phyloP scores from a whole-genome alignment of 805 yeast species.

The Nakazawaea holstii region DNA sequence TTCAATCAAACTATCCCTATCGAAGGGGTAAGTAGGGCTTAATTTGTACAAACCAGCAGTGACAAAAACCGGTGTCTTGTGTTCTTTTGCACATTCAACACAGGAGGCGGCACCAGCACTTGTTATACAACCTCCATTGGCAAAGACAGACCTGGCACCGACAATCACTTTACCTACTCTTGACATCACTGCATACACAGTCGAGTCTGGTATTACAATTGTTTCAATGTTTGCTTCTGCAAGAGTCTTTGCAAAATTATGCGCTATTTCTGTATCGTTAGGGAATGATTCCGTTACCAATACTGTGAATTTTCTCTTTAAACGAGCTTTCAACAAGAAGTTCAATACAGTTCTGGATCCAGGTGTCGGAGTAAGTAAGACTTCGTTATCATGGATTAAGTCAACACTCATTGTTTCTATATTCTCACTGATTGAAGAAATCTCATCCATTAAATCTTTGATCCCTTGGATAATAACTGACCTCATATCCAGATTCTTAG shows the following conservation, averaged over 20 bases:
- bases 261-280: conserved; percentile 74
- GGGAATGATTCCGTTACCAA: conserved; percentile 91
- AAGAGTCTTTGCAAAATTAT: conserved; percentile 70
- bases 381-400: conserved; percentile 87
- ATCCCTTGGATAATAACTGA: conserved; percentile 89
- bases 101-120: conserved; percentile 89
- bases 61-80: conserved; percentile 92
- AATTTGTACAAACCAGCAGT: conserved; percentile 92
- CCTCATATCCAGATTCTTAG: conserved; percentile 59
- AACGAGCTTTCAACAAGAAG: conserved; percentile 79
- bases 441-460: conserved; percentile 87
- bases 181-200: conserved; percentile 93
- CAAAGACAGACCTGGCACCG: conserved; percentile 89
- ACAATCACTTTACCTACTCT: conserved; percentile 93
- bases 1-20: conserved; percentile 76
- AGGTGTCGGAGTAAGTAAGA: conserved; percentile 89
- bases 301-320: conserved; percentile 88
- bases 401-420: conserved; percentile 89
- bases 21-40: conserved; percentile 89
- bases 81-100: conserved; percentile 93
- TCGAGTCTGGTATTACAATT: conserved; percentile 86
- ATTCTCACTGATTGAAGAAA: conserved; percentile 82
- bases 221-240: conserved; percentile 86
- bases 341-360: conserved; percentile 84
- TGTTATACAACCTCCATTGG: conserved; percentile 92